A percentile compares a stretch with the other conserved stretches of the same genome.
phyloP scores from a whole-genome alignment of 371 early-diverging fungal species.

The Zancudomyces culisetae region DNA sequence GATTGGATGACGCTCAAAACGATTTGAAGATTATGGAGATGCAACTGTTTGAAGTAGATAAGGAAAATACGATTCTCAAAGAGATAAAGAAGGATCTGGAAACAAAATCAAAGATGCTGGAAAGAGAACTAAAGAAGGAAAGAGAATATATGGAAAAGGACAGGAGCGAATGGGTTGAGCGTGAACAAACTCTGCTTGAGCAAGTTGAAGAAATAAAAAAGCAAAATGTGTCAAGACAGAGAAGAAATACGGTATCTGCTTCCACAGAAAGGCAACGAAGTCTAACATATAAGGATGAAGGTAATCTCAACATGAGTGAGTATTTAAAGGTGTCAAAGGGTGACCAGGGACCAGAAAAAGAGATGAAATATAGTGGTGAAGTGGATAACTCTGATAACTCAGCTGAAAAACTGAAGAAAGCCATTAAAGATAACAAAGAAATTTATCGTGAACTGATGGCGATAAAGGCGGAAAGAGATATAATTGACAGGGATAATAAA shows the following conservation, averaged over 20 bases:
- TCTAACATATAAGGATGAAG: neutral
- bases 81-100: neutral
- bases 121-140: neutral
- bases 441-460: neutral
- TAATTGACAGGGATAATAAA: neutral
- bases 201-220: neutral
- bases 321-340: neutral
- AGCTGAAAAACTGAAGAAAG: neutral
- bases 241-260: constrained; percentile 1
- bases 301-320: neutral
- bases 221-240: neutral
- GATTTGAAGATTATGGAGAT: neutral
- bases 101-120: neutral
- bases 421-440: neutral
- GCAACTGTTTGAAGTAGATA: neutral
- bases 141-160: constrained; percentile 1
- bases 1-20: neutral
- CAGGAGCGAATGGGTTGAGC: neutral
- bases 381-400: neutral
- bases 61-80: neutral
- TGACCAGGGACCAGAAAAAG: neutral
- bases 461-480: neutral
- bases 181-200: neutral
- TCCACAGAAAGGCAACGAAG: neutral
- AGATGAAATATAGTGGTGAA: neutral